Evolutionary conservation across 257 asterid species (phyloP).

Genomic region (Cordia subcordata): DNA sequence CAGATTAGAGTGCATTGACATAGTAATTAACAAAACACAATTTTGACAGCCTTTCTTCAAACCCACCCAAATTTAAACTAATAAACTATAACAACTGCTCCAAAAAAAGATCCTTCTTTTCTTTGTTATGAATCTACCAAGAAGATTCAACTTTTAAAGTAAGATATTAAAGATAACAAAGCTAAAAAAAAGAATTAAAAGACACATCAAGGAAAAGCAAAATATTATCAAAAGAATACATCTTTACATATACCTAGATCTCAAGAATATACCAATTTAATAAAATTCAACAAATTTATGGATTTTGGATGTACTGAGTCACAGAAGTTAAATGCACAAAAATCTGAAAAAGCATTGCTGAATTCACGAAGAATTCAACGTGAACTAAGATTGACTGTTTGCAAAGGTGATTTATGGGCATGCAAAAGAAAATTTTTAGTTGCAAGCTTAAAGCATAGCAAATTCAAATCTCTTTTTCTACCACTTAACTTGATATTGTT

Average conservation of each 20-base stretch:
- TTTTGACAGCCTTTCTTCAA: not conserved
- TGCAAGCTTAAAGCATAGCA: no score
- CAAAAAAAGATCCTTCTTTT: constrained; percentile 34
- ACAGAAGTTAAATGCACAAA: constrained; percentile 26
- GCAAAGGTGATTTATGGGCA: no score
- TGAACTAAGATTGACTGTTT: no score
- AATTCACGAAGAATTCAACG: no score
- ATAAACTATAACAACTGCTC: constrained; percentile 27
- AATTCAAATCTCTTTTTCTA: no score
- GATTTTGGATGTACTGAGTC: constrained; percentile 19
- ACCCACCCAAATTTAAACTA: constrained; percentile 1
- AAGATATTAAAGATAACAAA: constrained; percentile 38
- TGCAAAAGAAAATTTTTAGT: no score
- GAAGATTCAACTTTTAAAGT: constrained; percentile 32
- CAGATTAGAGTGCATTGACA: constrained; percentile 48
- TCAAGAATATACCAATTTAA: constrained; percentile 25
- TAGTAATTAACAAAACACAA: constrained; percentile 18
- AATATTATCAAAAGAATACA: constrained; percentile 43
- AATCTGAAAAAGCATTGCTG: no score
- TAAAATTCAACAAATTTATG: constrained; percentile 18
- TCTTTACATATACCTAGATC: constrained; percentile 59
- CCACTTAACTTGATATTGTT: no score
- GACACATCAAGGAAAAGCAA: constrained; percentile 28
- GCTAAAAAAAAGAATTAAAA: constrained; percentile 28
- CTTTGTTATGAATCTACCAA: constrained; percentile 43